Evolutionary conservation across 495 filamentous ascomycete genomes (phyloP).

Genomic region (Penicillium paradoxum): DNA sequence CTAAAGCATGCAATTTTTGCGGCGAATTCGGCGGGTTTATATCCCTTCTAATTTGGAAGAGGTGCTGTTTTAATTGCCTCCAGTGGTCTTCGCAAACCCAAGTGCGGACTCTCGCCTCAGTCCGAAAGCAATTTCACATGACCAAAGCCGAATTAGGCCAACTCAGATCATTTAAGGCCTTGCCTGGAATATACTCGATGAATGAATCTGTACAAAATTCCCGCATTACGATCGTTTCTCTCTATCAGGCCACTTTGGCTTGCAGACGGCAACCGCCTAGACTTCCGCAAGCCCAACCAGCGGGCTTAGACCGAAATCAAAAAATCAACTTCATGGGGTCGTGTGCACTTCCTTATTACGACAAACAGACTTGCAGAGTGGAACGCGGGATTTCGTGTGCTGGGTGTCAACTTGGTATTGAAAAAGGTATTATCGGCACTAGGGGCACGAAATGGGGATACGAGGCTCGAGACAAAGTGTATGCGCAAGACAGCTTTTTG

Average conservation of each 20-base stretch:
- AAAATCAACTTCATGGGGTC: conserved; percentile 34
- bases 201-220: conserved; percentile 24
- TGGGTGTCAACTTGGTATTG: conserved; percentile 37
- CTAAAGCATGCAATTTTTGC: conserved; percentile 29
- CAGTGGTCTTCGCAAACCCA: conserved; percentile 24
- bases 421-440: conserved; percentile 28
- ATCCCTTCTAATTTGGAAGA: conserved; percentile 30
- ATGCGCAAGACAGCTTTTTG: conserved; percentile 24
- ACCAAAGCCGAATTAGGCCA: conserved; percentile 23
- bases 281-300: conserved; percentile 15
- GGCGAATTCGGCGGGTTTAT: conserved; percentile 34
- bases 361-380: conserved; percentile 28
- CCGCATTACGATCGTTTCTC: conserved; percentile 21
- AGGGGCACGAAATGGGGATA: conserved; percentile 19
- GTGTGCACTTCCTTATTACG: conserved; percentile 37
- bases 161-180: conserved; percentile 27
- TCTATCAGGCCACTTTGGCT: conserved; percentile 26
- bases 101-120: conserved; percentile 26
- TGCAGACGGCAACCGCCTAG: conserved; percentile 19
- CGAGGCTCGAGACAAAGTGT: conserved; percentile 25
- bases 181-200: conserved; percentile 37
- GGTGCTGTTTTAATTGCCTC: conserved; percentile 36
- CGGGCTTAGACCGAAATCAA: conserved; percentile 21
- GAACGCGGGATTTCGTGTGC: conserved; percentile 36
- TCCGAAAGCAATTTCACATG: conserved; percentile 30